Evolutionary conservation across 2,329 filamentous ascomycete genomes (phyloP), one percentile per base, ranked within the genome.

Genomic region (Trichoderma breve): DNA sequence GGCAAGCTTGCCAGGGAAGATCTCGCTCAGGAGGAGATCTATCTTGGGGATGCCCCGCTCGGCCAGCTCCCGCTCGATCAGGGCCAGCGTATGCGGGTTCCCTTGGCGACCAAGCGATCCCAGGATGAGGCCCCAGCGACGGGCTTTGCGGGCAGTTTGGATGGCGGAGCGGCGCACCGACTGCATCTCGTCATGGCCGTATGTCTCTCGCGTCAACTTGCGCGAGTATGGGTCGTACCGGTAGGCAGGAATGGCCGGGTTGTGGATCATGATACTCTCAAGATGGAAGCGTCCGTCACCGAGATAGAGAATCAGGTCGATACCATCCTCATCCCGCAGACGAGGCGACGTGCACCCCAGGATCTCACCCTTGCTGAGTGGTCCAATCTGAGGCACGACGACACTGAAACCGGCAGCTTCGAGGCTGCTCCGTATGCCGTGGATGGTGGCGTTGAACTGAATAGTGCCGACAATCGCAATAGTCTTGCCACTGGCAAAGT

Each of bases 231-330:
- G 96, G 79, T 99, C 96, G 81, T 99, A 99, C 74, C 96, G 89
- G 83, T 98, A 99, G 2, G 97, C 95, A 0, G 95, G 93, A 43
- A 98, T 89, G 6, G 86, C 83, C 0, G 97, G 96, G 82, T 99
- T 99, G 80, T 98, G 96, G 75, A 99, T 99, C 95, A 99, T 99
- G 78, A 97, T 95, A 78, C 93, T 97, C 82, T 99, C 96, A 57
- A 99, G 91, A 80, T 99, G 96, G 84, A 98, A 98, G 72, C 95
- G 89, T 14, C 95, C 95, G 79, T 98, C 95, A 61, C 95, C 95
- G 15, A 98, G 89, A 80, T 98, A 98, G 1, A 98, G 85, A 60
- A 98, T 91, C 74, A 94, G 82, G 78, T 97, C 93, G 26, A 95
- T 89, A 55, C 82, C 83, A 61, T 88, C 87, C 12, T 85, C 85